These are phyloP conservation scores for Cercospora canescens DNA, from an alignment of 2,329 filamentous ascomycete genomes.

Conservation along the genomic window DNA sequence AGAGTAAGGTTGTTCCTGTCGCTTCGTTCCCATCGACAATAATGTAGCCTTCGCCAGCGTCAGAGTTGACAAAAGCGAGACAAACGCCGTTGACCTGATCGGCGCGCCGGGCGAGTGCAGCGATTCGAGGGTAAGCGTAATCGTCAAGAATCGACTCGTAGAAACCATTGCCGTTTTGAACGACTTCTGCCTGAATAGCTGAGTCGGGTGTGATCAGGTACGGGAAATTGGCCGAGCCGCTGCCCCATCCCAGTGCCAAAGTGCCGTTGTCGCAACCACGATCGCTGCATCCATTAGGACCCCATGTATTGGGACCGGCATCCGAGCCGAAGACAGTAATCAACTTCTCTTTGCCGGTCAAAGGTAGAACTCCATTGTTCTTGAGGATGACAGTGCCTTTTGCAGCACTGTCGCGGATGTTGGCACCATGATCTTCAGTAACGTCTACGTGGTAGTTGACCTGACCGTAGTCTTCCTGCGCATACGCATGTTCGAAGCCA, in stretches of 20 bases:
- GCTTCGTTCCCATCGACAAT: conserved; percentile 28
- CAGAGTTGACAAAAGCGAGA: conserved; percentile 36
- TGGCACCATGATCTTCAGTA: conserved; percentile 66
- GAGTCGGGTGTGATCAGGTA: conserved; percentile 67
- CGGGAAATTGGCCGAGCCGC: conserved; percentile 60
- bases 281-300: conserved; percentile 77
- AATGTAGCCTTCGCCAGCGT: conserved; percentile 32
- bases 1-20: conserved; percentile 31
- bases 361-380: conserved; percentile 73
- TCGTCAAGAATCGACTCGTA: conserved; percentile 62
- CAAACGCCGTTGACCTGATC: conserved; percentile 41
- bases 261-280: conserved; percentile 61
- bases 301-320: conserved; percentile 70
- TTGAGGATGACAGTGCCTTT: conserved; percentile 88
- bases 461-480: conserved; percentile 61
- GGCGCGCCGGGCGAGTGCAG: conserved; percentile 53
- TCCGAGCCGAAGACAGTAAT: conserved; percentile 80
- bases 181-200: conserved; percentile 66
- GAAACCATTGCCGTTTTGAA: conserved; percentile 60
- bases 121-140: conserved; percentile 54
- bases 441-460: conserved; percentile 83
- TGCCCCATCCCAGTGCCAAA: conserved; percentile 60
- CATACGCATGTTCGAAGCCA: conserved; percentile 66
- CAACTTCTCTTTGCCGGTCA: conserved; percentile 72
- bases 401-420: conserved; percentile 75